A percentile compares a stretch with the other conserved stretches of the same genome.
These are phyloP conservation scores for Cystofilobasidium ferigula DNA, from an alignment of 768 basidiomycete species.

Conservation along the genomic window DNA sequence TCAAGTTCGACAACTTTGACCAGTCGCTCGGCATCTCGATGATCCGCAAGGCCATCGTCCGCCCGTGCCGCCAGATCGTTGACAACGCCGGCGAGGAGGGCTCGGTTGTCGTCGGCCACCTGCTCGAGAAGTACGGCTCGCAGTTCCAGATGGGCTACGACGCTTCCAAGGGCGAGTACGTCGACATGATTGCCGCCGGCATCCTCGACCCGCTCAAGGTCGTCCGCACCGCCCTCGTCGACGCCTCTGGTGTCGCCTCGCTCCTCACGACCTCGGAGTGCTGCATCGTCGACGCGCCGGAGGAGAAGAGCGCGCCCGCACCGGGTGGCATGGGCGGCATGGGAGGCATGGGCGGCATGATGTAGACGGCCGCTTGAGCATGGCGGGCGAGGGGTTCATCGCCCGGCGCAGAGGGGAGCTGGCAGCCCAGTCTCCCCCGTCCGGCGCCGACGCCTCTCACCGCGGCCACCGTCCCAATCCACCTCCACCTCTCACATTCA, in stretches of 20 bases:
- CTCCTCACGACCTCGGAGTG: constrained; percentile 87
- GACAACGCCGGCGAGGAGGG: constrained; percentile 91
- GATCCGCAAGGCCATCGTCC: constrained; percentile 71
- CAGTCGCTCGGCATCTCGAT: constrained; percentile 81
- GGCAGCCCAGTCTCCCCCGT: constrained; percentile 6
- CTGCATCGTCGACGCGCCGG: constrained; percentile 73
- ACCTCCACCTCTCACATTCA: too few species aligned
- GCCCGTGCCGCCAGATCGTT: constrained; percentile 77
- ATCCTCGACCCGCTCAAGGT: constrained; percentile 96
- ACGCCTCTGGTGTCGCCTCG: constrained; percentile 70
- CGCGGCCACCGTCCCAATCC: too few species aligned
- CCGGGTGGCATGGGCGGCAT: constrained; percentile 42
- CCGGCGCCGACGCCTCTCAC: too few species aligned
- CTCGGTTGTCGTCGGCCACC: constrained; percentile 78
- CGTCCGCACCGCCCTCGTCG: constrained; percentile 80
- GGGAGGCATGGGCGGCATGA: constrained; percentile 37
- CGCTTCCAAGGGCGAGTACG: constrained; percentile 79
- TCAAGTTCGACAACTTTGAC: constrained; percentile 84
- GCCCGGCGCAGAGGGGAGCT: background rate
- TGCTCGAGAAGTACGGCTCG: constrained; percentile 56
- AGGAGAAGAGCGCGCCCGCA: constrained; percentile 55
- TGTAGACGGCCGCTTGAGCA: background rate
- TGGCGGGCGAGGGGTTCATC: too few species aligned
- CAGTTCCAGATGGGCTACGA: constrained; percentile 87
- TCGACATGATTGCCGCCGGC: constrained; percentile 86